Conservation (phyloP, 2,329 filamentous ascomycete genomes). For the Tympanopsis confertula region DNA sequence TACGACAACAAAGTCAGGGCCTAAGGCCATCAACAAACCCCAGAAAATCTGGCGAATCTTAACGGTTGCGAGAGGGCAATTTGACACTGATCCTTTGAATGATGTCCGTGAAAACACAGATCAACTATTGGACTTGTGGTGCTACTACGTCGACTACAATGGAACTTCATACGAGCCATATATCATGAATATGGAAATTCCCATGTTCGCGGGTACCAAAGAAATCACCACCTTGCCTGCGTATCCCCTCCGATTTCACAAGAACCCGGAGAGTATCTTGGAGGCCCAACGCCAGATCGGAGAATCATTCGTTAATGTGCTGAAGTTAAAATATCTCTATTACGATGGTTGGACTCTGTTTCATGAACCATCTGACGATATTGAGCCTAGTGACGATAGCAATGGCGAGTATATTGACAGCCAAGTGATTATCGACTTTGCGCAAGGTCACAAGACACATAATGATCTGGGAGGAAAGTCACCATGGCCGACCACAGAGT, state of each 20-base stretch:
- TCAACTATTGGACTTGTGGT: not conserved
- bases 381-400: not conserved
- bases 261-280: not conserved
- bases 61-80: not conserved
- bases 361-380: not conserved
- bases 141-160: conserved; percentile 4
- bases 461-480: not conserved
- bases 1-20: not conserved
- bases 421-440: not conserved
- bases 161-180: conserved; percentile 1
- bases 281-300: conserved; percentile 1
- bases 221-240: conserved; percentile 5
- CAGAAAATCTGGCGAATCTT: conserved; percentile 1
- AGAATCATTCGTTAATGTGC: conserved; percentile 2
- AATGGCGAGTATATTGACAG: conserved; percentile 1
- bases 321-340: conserved; percentile 2
- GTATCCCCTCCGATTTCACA: conserved; percentile 6
- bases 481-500: not conserved
- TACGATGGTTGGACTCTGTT: conserved; percentile 6
- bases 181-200: conserved; percentile 1
- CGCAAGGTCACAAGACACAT: not conserved
- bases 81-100: not conserved
- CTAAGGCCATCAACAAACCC: not conserved
- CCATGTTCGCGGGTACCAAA: conserved; percentile 3
- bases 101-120: not conserved